A percentile compares a stretch with the other conserved stretches of the same genome.
These are phyloP conservation scores for Epichloe gansuensis DNA, from an alignment of 2,329 filamentous ascomycete species.

Conservation along the genomic window DNA sequence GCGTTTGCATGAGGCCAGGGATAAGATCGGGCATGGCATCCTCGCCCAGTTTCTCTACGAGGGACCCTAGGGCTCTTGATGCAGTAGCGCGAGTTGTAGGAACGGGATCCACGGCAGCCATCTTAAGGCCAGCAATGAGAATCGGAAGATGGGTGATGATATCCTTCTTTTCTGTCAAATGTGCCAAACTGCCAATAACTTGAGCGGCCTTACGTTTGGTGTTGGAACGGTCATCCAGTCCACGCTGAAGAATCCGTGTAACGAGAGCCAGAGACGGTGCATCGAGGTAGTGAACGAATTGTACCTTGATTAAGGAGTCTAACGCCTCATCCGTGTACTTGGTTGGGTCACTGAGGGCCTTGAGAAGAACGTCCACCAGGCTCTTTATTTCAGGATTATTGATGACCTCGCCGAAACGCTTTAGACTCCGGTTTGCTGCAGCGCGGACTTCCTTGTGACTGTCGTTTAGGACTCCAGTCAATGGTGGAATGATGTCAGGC, in stretches of 20 bases:
- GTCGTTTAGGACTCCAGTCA: conserved; percentile 90
- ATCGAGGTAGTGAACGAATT: conserved; percentile 96
- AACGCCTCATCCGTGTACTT: conserved; percentile 94
- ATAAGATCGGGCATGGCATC: conserved; percentile 95
- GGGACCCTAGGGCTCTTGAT: conserved; percentile 85
- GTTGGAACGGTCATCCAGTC: conserved; percentile 77
- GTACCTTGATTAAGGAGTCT: conserved; percentile 92
- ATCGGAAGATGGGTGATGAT: conserved; percentile 84
- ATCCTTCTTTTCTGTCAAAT: conserved; percentile 93
- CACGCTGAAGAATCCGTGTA: conserved; percentile 88
- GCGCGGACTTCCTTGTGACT: conserved; percentile 93
- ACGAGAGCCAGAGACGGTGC: conserved; percentile 90
- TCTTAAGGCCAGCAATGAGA: conserved; percentile 76
- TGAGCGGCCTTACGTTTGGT: conserved; percentile 95
- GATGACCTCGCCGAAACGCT: conserved; percentile 97
- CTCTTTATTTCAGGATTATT: conserved; percentile 95
- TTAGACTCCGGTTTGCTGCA: conserved; percentile 88
- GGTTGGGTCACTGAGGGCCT: conserved; percentile 92
- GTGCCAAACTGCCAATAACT: conserved; percentile 94
- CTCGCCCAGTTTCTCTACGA: conserved; percentile 97
- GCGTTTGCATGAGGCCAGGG: conserved; percentile 90
- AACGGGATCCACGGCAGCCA: conserved; percentile 87
- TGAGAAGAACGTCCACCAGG: conserved; percentile 80
- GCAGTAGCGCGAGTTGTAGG: conserved; percentile 93
- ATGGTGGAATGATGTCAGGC: conserved; percentile 90